Percentiles rank a stretch among this genome's conserved stretches.
Evolutionary conservation across 345 rosid species (phyloP).

Genomic region (Nasturtium officinale): DNA sequence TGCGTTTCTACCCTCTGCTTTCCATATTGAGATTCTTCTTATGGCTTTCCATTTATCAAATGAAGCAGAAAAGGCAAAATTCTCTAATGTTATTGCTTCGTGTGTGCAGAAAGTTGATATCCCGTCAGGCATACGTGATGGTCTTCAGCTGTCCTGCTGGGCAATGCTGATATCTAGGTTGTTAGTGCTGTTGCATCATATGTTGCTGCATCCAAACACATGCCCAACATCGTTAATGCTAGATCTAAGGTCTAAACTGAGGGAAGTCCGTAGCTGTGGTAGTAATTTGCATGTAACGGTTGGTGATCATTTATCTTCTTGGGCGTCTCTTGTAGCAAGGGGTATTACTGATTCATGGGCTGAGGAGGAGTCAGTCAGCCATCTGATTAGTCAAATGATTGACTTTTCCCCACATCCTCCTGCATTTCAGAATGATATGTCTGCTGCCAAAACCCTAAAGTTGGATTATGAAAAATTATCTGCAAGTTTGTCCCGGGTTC

Average conservation of each 20-base stretch:
- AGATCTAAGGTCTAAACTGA: slow-evolving; percentile 73
- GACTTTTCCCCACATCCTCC: slow-evolving; percentile 67
- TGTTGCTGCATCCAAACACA: slow-evolving; percentile 64
- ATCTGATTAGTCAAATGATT: slow-evolving; percentile 68
- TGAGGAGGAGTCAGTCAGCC: slow-evolving; percentile 62
- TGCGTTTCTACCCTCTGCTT: slow-evolving; percentile 75
- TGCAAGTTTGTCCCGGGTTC: slow-evolving; percentile 60
- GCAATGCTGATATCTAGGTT: slow-evolving; percentile 84
- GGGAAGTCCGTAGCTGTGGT: slow-evolving; percentile 60
- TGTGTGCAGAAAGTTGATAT: slow-evolving; percentile 52
- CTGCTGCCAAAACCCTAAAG: slow-evolving; percentile 50
- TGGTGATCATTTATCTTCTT: slow-evolving; percentile 66
- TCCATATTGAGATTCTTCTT: slow-evolving; percentile 89
- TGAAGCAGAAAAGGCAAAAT: slow-evolving; percentile 62
- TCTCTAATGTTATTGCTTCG: slow-evolving; percentile 59
- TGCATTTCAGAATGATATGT: slow-evolving; percentile 54
- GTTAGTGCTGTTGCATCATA: slow-evolving; percentile 79
- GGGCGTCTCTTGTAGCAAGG: slow-evolving; percentile 63
- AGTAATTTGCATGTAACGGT: slow-evolving; percentile 44
- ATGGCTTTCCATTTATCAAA: slow-evolving; percentile 90
- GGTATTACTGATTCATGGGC: slow-evolving; percentile 53
- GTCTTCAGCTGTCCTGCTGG: slow-evolving; percentile 75
- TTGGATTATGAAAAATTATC: slow-evolving; percentile 59
- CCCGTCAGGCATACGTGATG: slow-evolving; percentile 48
- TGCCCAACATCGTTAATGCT: slow-evolving; percentile 77